A percentile compares a stretch with the other conserved stretches of the same genome.
These are phyloP conservation scores for Pseudogymnoascus sp. DNA, from an alignment of 2,329 filamentous ascomycete genomes.

Conservation along the genomic window DNA sequence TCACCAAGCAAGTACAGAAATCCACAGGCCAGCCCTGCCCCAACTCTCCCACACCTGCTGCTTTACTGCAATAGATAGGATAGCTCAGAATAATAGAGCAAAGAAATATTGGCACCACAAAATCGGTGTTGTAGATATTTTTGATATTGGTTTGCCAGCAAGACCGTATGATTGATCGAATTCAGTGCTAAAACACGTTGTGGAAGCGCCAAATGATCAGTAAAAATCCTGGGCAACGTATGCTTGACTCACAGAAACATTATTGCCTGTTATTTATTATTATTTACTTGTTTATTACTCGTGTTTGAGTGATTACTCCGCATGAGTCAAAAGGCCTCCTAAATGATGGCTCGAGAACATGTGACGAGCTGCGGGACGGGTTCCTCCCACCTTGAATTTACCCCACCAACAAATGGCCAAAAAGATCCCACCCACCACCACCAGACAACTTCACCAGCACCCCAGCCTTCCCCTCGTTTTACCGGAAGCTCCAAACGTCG, in stretches of 20 bases:
- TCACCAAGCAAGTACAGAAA: background rate
- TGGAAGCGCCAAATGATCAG: background rate
- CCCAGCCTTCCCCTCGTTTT: background rate
- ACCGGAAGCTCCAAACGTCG: constrained; percentile 10
- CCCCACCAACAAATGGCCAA: constrained; percentile 7
- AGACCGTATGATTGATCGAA: background rate
- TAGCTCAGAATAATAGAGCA: background rate
- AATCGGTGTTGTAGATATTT: background rate
- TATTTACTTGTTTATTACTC: background rate
- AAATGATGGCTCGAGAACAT: background rate
- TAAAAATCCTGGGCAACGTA: background rate
- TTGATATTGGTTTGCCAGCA: background rate
- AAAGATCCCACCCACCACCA: constrained; percentile 4
- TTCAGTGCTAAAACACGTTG: background rate
- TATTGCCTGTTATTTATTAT: background rate
- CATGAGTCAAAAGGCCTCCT: background rate
- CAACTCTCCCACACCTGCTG: background rate
- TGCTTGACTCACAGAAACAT: background rate
- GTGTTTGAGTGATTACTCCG: background rate
- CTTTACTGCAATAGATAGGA: constrained; percentile 4
- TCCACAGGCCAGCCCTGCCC: background rate
- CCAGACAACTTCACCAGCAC: background rate
- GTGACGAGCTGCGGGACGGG: background rate
- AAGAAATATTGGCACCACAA: background rate
- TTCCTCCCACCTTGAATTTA: constrained; percentile 12